Percentiles rank a stretch among this genome's conserved stretches.
Conservation (phyloP, 192 early-diverging fungal genomes). For the Linderina pennispora region DNA sequence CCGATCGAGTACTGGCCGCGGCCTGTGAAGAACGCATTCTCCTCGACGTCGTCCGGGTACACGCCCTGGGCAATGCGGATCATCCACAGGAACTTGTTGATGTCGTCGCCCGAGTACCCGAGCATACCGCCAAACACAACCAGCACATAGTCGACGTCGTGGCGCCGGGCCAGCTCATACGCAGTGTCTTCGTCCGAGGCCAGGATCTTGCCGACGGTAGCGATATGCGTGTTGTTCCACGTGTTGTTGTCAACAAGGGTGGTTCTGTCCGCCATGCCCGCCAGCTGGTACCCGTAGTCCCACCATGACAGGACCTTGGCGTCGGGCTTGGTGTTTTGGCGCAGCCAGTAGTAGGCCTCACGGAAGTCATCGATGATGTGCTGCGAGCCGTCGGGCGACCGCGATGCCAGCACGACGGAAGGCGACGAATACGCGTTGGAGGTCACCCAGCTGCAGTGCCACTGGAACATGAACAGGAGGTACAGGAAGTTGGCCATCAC, state of each 20-base stretch:
- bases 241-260: slow-evolving; percentile 99
- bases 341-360: slow-evolving; percentile 99
- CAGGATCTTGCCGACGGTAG: slow-evolving; percentile 94
- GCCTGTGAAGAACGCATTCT: slow-evolving; percentile 80
- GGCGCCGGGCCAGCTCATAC: slow-evolving; percentile 83
- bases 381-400: slow-evolving; percentile 80
- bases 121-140: slow-evolving; percentile 95
- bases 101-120: slow-evolving; percentile 99
- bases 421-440: slow-evolving; percentile 98
- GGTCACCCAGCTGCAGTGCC: slow-evolving; percentile 99
- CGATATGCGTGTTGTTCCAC: slow-evolving; percentile 99
- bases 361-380: slow-evolving; percentile 99
- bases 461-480: slow-evolving; percentile 78
- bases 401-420: slow-evolving; percentile 93
- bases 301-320: slow-evolving; percentile 99
- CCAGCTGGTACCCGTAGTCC: slow-evolving; percentile 99
- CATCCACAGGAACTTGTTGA: slow-evolving; percentile 99
- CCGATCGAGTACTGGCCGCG: slow-evolving; percentile 92
- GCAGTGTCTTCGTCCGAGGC: slow-evolving; percentile 84
- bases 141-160: slow-evolving; percentile 97
- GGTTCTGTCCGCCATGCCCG: slow-evolving; percentile 96
- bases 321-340: slow-evolving; percentile 89
- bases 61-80: slow-evolving; percentile 97
- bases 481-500: slow-evolving; percentile 64
- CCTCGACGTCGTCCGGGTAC: slow-evolving; percentile 91